phyloP scores from a whole-genome alignment of 768 basidiomycete species.

The Lentinula sp. region DNA sequence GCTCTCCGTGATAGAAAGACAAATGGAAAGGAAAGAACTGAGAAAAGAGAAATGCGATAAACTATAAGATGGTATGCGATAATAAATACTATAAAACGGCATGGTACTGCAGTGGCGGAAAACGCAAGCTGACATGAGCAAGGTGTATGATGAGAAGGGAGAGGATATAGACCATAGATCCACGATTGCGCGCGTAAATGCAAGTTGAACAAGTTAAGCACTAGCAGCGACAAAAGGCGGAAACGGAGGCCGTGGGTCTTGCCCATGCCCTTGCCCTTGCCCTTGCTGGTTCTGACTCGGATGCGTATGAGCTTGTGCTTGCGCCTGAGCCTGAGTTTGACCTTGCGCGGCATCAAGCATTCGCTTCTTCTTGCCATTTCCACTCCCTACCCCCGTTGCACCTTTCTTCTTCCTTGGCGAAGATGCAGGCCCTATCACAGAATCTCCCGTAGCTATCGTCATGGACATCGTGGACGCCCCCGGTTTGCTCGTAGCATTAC shows the following conservation, averaged over 20 bases:
- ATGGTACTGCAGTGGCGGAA: background rate
- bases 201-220: constrained; percentile 14
- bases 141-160: background rate
- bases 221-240: constrained; percentile 30
- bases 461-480: background rate
- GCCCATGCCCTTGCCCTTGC: constrained; percentile 4
- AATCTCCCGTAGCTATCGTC: background rate
- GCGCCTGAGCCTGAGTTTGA: constrained; percentile 6
- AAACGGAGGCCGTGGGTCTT: constrained; percentile 14
- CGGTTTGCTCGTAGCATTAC: background rate
- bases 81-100: background rate
- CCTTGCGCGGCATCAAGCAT: constrained; percentile 11
- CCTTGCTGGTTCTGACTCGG: background rate
- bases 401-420: constrained; percentile 44
- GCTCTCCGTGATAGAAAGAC: too few relatives aligned
- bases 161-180: background rate
- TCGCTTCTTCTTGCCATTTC: constrained; percentile 39
- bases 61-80: background rate
- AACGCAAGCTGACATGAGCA: background rate
- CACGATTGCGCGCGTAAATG: background rate
- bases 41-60: background rate
- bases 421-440: constrained; percentile 10
- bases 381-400: constrained; percentile 33
- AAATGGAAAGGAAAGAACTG: background rate
- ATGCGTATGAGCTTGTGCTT: background rate